These are phyloP conservation scores for Lentinula sp. DNA, from an alignment of 768 basidiomycete genomes.

Conservation along the genomic window DNA sequence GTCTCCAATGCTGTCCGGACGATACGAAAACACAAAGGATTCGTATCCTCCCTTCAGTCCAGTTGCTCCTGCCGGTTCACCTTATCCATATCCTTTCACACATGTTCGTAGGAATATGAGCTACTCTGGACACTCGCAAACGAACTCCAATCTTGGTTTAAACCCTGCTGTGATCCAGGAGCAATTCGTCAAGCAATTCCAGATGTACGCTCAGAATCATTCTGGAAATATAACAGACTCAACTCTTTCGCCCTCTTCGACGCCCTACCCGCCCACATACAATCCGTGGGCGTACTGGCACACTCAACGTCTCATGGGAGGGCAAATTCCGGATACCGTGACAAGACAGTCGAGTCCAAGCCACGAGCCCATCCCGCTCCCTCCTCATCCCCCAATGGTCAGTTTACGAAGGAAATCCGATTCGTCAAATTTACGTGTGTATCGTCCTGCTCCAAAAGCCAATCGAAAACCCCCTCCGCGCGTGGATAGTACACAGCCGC, in stretches of 20 bases:
- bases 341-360: conserved; percentile 71
- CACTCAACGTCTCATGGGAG: conserved; percentile 41
- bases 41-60: conserved; percentile 43
- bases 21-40: conserved; percentile 33
- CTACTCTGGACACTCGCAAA: conserved; percentile 21
- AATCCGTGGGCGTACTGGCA: conserved; percentile 74
- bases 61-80: conserved; percentile 58
- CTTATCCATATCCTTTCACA: conserved; percentile 73
- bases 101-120: conserved; percentile 57
- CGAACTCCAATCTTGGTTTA: conserved; percentile 26
- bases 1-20: conserved; percentile 54
- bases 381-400: conserved; percentile 41
- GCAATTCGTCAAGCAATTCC: conserved; percentile 72
- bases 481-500: conserved; percentile 77
- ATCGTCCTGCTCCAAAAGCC: conserved; percentile 10
- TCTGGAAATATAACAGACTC: conserved; percentile 58
- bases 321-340: conserved; percentile 35
- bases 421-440: conserved; percentile 26
- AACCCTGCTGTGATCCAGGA: conserved; percentile 53
- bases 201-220: conserved; percentile 70
- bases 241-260: conserved; percentile 69
- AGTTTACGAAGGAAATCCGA: conserved; percentile 40
- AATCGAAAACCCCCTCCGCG: conserved; percentile 64
- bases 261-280: conserved; percentile 64
- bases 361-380: conserved; percentile 57